phyloP scores from a whole-genome alignment of 2,329 filamentous ascomycete genomes.

The Colletotrichum horii region DNA sequence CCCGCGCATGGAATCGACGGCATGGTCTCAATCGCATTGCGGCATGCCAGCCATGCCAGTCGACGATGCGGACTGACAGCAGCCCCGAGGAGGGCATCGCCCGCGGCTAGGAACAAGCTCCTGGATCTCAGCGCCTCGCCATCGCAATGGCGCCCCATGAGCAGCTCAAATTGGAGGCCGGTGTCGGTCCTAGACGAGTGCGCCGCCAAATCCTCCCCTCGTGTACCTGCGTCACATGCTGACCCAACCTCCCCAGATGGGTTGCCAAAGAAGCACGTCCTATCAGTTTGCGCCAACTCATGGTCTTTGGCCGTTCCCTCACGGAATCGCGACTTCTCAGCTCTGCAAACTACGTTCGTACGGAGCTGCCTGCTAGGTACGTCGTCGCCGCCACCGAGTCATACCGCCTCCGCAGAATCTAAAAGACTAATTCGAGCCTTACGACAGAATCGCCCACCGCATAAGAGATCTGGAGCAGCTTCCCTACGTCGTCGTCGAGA shows the following conservation, averaged over 20 bases:
- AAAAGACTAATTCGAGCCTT: background rate
- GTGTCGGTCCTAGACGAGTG: conserved; percentile 70
- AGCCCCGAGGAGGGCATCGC: background rate
- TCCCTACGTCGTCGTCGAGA: conserved; percentile 95
- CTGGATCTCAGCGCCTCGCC: conserved; percentile 17
- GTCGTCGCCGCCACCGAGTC: conserved; percentile 25
- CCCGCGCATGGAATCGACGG: conserved; percentile 40
- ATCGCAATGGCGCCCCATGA: conserved; percentile 30
- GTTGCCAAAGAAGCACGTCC: conserved; percentile 89
- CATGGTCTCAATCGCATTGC: conserved; percentile 53
- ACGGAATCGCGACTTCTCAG: conserved; percentile 89
- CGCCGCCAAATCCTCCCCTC: conserved; percentile 29
- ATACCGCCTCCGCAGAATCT: background rate
- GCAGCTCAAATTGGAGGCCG: conserved; percentile 61
- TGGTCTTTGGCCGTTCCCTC: conserved; percentile 93
- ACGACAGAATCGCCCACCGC: conserved; percentile 80
- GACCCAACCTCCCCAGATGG: conserved; percentile 62
- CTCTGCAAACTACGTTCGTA: conserved; percentile 96
- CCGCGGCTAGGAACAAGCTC: background rate
- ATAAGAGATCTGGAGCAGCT: conserved; percentile 97
- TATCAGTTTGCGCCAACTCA: conserved; percentile 95
- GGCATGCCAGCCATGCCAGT: conserved; percentile 50
- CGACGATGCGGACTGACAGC: conserved; percentile 40
- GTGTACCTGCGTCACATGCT: conserved; percentile 14
- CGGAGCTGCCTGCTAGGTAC: conserved; percentile 86